phyloP scores from a whole-genome alignment of 441 rosid genomes.

The Mallotus japonicus region DNA sequence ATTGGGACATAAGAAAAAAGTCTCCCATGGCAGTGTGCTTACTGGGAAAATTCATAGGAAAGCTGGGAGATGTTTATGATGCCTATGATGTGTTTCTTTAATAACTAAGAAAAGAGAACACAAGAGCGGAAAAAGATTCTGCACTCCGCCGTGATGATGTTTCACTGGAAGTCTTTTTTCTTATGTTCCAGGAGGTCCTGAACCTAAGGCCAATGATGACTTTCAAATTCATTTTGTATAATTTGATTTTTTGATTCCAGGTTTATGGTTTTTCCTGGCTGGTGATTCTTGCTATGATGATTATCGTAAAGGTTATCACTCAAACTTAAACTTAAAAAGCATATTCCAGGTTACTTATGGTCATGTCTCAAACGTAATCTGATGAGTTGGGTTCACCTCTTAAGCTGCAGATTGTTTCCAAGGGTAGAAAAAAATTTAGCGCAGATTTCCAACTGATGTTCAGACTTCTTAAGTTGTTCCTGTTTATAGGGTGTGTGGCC shows the following conservation, averaged over 20 bases:
- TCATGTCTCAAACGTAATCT: not conserved
- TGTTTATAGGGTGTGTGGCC: constrained; percentile 63
- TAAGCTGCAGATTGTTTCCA: constrained; percentile 70
- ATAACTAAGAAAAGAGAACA: not conserved
- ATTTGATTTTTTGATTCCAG: constrained; percentile 38
- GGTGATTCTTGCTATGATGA: constrained; percentile 74
- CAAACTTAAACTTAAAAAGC: not conserved
- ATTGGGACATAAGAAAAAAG: not conserved
- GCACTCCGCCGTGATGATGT: not conserved
- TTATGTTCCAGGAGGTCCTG: not conserved
- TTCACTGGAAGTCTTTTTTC: constrained; percentile 2
- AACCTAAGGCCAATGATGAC: not conserved
- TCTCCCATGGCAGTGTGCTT: not conserved
- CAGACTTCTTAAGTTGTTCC: constrained; percentile 74
- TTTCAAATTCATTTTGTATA: not conserved
- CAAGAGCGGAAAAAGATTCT: not conserved
- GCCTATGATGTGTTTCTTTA: not conserved
- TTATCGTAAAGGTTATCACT: constrained; percentile 70
- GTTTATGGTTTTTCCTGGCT: constrained; percentile 93
- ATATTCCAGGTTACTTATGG: not conserved
- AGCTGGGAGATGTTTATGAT: not conserved
- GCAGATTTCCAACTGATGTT: constrained; percentile 98
- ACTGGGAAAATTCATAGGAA: not conserved
- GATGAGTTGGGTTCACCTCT: not conserved
- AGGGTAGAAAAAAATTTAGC: constrained; percentile 96